Evolutionary conservation across 2,329 filamentous ascomycete genomes (phyloP), one percentile per base, ranked within the genome.

Genomic region (Penicillium capsulatum): DNA sequence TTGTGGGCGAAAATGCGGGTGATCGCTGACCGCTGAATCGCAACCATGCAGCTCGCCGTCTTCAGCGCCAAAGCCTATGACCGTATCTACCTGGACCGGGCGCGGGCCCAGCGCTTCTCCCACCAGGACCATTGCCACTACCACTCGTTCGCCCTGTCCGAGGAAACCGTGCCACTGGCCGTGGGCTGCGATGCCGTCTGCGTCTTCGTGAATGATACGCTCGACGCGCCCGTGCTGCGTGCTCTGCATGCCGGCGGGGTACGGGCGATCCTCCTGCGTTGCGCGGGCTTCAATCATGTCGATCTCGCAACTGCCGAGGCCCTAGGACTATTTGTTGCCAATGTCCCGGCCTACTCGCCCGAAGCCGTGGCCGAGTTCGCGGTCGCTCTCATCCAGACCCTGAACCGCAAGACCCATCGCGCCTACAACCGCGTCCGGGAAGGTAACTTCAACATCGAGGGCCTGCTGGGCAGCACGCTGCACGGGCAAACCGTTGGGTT

Each of bases 291-390:
- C 70, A 83, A 85, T 67, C 79, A 83, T 51, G 75, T 84, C 42
- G 77, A 84, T 55, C 73, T 84, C 15, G 58, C 60, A 13, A 66
- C 69, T 1, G 81, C 81, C 38, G 67, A 72, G 50, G 55, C 60
- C 14, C 69, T 79, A 3, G 73, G 74, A 40, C 64, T 85, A 48
- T 76, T 77, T 53, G 79, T 84, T 31, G 79, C 79, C 50, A 79
- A 81, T 44, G 81, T 85, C 22, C 81, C 81, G 1, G 75, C 78
- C 3, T 85, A 85, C 65, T 81, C 79, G 6, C 81, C 81, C 42
- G 78, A 84, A 60, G 78, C 81, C 2, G 81, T 85, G 2, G 81
- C 81, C 48, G 81, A 85, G 68, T 84, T 83, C 54, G 75, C 79
- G 28, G 73, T 84, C n/a, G 78, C 80, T 2, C 68, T 84, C 44